Base-by-base conservation (phyloP, 2,329 filamentous ascomycete species). In the Pezizomycotina sp. region DNA sequence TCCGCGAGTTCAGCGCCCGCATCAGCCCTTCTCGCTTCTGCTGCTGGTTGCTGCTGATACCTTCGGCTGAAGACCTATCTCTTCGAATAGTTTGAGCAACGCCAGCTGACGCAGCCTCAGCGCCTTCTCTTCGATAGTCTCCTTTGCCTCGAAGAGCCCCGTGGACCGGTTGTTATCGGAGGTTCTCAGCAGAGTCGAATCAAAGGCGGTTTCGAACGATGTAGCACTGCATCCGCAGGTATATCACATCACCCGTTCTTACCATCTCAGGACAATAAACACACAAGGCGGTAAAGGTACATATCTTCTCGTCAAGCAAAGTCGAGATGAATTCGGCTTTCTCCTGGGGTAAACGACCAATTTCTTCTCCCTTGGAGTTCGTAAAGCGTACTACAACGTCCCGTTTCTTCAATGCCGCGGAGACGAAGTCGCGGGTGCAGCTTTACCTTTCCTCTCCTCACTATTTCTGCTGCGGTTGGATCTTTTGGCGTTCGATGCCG, bases 381-480 rank as follows among this genome's bases (percentile, higher is more conserved):
- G 79, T 92, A 52, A 98, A 95, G 1, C 89, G 74, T 16, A 95
- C 91, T 42, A 98, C 69, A 4, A 92, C 73, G 59, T 98, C 89
- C 38, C 63, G 65, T 4, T 58, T 49, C 37, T 59, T 65, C 25
- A 37, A 36, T 51, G 56, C 15, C 45, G 49, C 10, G 46, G 34
- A 19, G 40, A 24, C 38, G n/a, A n/a, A n/a, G 47, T 47, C 12
- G 42, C 27, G 10, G 41, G 43, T n/a, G 42, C 34, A 13, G 50
- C 31, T 55, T 53, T 30, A 56, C 47, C 48, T 57, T 65, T 44
- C 60, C 44, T 51, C 58, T 44, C 26, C 35, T 39, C 31, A 34
- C 36, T 3, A 25, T 45, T 41, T 49, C 47, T 38, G 38, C 3
- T 26, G 16, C 20, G 33, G 35, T 43, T 77, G 74, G 16, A 77